phyloP scores from a whole-genome alignment of 2,329 filamentous ascomycete species.

The Domatiomyces globalis region DNA sequence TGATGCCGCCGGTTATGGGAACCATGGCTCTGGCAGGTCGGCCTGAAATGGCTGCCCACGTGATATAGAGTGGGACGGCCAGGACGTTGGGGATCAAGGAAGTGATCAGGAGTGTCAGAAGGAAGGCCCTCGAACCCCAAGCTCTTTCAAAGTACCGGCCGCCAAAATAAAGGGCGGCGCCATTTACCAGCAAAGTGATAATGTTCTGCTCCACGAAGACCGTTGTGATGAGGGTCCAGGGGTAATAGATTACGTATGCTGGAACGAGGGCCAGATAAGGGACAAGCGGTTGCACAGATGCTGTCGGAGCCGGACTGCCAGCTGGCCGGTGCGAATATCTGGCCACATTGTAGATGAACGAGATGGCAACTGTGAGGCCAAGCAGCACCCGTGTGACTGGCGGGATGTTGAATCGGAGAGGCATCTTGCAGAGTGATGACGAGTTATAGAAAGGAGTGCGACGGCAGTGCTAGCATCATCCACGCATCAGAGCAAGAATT shows the following conservation, averaged over 20 bases:
- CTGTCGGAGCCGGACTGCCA: conserved; percentile 22
- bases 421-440: not conserved
- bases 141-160: conserved; percentile 90
- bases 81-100: conserved; percentile 67
- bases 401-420: conserved; percentile 72
- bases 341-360: conserved; percentile 58
- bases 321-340: conserved; percentile 44
- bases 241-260: conserved; percentile 67
- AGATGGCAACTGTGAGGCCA: conserved; percentile 59
- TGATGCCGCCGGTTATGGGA: conserved; percentile 74
- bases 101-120: conserved; percentile 70
- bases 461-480: not conserved
- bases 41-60: conserved; percentile 54
- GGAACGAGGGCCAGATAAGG: conserved; percentile 83
- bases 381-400: conserved; percentile 77
- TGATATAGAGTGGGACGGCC: conserved; percentile 56
- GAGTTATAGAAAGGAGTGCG: not conserved
- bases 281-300: conserved; percentile 47
- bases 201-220: conserved; percentile 88
- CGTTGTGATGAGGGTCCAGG: conserved; percentile 80
- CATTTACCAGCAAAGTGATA: conserved; percentile 66
- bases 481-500: not conserved
- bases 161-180: conserved; percentile 71
- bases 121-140: conserved; percentile 84
- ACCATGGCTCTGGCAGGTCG: conserved; percentile 39